Percentiles rank a stretch among this genome's conserved stretches.
phyloP scores from a whole-genome alignment of 2,329 filamentous ascomycete species.

The Arthrobotrys conoides region DNA sequence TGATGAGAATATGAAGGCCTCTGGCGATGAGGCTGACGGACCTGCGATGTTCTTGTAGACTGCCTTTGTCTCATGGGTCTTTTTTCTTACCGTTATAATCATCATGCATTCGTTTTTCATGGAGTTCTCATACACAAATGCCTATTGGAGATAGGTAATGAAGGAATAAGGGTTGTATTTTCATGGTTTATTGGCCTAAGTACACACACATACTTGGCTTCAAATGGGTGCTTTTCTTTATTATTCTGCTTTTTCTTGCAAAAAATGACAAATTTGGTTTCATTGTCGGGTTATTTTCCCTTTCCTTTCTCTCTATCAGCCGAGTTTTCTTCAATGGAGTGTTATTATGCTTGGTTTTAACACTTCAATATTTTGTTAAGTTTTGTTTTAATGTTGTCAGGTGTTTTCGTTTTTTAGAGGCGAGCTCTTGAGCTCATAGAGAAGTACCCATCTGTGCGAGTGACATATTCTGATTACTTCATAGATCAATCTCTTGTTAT shows the following conservation, averaged over 20 bases:
- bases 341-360: neutral
- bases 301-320: neutral
- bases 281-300: neutral
- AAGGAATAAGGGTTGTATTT: conserved; percentile 49
- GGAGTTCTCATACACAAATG: conserved; percentile 22
- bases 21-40: conserved; percentile 30
- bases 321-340: neutral
- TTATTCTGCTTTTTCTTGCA: conserved; percentile 20
- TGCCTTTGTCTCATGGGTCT: conserved; percentile 15
- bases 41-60: conserved; percentile 51
- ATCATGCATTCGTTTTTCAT: conserved; percentile 51
- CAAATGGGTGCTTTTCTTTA: conserved; percentile 6
- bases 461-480: neutral
- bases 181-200: conserved; percentile 3
- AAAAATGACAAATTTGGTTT: conserved; percentile 23
- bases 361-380: neutral
- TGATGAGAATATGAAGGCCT: conserved; percentile 47
- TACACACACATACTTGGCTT: conserved; percentile 1
- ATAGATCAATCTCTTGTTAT: neutral
- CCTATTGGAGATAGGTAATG: conserved; percentile 29
- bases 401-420: neutral
- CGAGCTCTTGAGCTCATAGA: neutral
- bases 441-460: neutral
- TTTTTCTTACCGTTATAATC: conserved; percentile 18
- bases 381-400: neutral